These are phyloP conservation scores for Pilobolus umbonatus DNA, from an alignment of 192 early-diverging fungal genomes.

Conservation along the genomic window DNA sequence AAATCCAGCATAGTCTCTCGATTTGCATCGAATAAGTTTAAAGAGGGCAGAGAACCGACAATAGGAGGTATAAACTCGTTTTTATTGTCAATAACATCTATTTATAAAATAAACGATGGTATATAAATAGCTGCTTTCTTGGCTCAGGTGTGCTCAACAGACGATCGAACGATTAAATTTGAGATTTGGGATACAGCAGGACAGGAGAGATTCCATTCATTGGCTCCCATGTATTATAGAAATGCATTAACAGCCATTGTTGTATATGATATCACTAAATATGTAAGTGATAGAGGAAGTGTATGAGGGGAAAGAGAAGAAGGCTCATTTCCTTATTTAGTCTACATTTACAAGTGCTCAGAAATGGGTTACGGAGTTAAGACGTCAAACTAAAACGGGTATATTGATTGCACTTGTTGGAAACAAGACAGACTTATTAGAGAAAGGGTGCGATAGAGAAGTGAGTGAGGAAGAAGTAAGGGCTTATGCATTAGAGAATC, in stretches of 20 bases:
- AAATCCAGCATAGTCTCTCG: constrained; percentile 94
- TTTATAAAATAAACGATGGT: no score
- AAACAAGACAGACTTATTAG: constrained; percentile 87
- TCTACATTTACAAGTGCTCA: constrained; percentile 78
- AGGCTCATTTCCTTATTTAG: neutral
- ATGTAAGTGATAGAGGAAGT: constrained; percentile 36
- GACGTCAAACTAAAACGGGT: constrained; percentile 91
- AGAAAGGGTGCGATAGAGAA: constrained; percentile 23
- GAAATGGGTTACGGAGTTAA: constrained; percentile 94
- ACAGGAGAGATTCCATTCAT: constrained; percentile 89
- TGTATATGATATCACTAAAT: constrained; percentile 92
- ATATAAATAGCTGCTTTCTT: constrained; percentile 64
- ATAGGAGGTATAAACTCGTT: constrained; percentile 67
- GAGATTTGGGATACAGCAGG: constrained; percentile 95
- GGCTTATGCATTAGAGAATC: constrained; percentile 51
- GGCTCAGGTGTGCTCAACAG: constrained; percentile 91
- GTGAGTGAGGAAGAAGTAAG: constrained; percentile 38
- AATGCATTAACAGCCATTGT: constrained; percentile 97
- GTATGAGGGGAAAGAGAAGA: neutral
- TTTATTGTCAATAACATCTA: neutral
- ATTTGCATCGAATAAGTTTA: constrained; percentile 93
- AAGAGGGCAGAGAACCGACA: constrained; percentile 96
- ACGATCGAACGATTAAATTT: constrained; percentile 79
- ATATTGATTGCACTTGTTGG: constrained; percentile 96
- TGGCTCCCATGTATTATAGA: constrained; percentile 96